phyloP scores from a whole-genome alignment of 495 filamentous ascomycete species.

The Xylaria grammica region DNA sequence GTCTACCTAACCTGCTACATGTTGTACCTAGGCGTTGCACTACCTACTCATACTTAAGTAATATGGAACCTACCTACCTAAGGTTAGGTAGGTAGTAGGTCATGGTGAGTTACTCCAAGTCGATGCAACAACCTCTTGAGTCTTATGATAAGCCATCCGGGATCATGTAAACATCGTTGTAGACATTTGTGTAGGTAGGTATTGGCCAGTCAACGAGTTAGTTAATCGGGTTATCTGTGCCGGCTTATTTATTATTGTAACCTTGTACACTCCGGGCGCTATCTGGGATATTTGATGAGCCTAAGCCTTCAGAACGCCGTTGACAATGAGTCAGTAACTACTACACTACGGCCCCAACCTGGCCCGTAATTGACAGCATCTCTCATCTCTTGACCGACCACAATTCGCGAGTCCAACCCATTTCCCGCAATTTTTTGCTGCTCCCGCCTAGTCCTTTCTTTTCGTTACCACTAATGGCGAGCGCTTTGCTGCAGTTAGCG shows the following conservation, averaged over 20 bases:
- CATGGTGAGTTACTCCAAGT: too few species aligned
- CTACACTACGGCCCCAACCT: neutral
- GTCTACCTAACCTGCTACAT: too few species aligned
- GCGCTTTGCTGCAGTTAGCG: conserved; percentile 72
- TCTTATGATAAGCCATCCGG: too few species aligned
- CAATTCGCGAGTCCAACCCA: conserved; percentile 58
- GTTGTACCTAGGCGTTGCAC: too few species aligned
- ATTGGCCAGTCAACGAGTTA: neutral
- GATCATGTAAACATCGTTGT: too few species aligned
- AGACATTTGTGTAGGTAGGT: too few species aligned
- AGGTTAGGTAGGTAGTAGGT: too few species aligned
- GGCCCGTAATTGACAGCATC: neutral
- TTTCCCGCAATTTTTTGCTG: conserved; percentile 58
- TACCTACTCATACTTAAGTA: too few species aligned
- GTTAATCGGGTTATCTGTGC: neutral
- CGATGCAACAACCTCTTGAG: too few species aligned
- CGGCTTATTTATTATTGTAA: conserved; percentile 7
- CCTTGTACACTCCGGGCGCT: conserved; percentile 9
- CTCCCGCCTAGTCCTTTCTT: conserved; percentile 45
- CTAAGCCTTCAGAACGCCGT: conserved; percentile 14
- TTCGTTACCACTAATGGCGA: conserved; percentile 66
- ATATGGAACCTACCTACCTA: too few species aligned
- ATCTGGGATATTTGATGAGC: neutral
- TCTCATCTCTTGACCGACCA: conserved; percentile 53
- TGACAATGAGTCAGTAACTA: neutral